Base-by-base conservation (phyloP, 768 basidiomycete genomes). In the Vishniacozyma victoriae region DNA sequence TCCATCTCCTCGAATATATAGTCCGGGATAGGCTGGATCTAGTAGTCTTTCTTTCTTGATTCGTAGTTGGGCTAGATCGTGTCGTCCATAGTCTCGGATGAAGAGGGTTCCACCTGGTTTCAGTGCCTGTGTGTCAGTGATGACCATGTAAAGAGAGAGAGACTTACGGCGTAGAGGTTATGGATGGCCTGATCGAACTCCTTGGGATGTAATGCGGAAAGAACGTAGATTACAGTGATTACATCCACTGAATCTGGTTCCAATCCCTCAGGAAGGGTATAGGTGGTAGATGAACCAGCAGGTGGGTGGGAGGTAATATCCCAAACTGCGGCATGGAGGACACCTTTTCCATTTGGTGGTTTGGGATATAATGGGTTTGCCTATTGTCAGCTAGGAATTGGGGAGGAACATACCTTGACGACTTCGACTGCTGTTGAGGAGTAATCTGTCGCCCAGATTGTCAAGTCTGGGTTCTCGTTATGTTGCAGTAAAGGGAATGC, bases 1-100 rank as follows among this genome's bases (percentile, higher is more conserved):
- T 62, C 89, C 92, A 74, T 99, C 95, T 0, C 95, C 95, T 29
- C 95, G 80, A 43, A 95, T 85, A 64, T 99, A 99, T 57, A 99
- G 84, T 67, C 95, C 92, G 1, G 64, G 64, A 2, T 50, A 51
- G n/a, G 49, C 54, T 39, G 92, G 89, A 35, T 89, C 86, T 11
- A 97, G 79, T 46, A 97, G 78, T 11, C 95, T 78, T 1, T 84
- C 82, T 5, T 78, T 78, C 72, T 89, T 95, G 77, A 99, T 95
- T 9, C 95, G 79, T 37, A 99, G 76, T 70, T 96, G 93, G 1
- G 95, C 87, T 37, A 99, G 80, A 67, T 99, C 93, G 64, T 96
- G 79, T 20, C 93, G 81, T 2, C 93, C 95, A 63, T 97, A 99
- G 71, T 99, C 95, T 11, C 95, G 83, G 50, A 97, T 77, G 5